Conservation (phyloP, 2,329 filamentous ascomycete species). For the Aureobasidium sp. region DNA sequence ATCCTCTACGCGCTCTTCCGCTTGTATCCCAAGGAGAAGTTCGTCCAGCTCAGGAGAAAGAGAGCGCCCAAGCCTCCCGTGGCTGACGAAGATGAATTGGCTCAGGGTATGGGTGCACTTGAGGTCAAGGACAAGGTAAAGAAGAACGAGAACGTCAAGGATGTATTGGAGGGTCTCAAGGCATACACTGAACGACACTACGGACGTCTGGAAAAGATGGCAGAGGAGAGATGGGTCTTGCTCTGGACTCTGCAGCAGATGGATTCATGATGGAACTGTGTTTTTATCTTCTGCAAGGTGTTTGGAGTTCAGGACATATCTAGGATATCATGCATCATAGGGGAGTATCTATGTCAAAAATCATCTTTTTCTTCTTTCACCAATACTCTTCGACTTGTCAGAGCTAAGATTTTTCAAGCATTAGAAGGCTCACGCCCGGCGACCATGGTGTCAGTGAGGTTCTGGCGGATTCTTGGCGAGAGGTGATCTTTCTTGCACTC, state of each 20-base stretch:
- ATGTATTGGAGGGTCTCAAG: conserved; percentile 78
- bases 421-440: background rate
- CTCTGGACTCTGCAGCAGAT: conserved; percentile 92
- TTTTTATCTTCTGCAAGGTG: conserved; percentile 12
- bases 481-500: background rate
- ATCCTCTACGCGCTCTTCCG: conserved; percentile 74
- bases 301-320: conserved; percentile 7
- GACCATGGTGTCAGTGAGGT: background rate
- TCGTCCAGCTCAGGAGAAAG: conserved; percentile 47
- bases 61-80: conserved; percentile 14
- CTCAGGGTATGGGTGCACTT: conserved; percentile 25
- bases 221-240: conserved; percentile 89
- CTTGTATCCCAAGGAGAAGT: conserved; percentile 70
- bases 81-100: conserved; percentile 24
- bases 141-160: conserved; percentile 62
- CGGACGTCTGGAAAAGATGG: conserved; percentile 76
- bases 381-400: background rate
- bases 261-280: conserved; percentile 48
- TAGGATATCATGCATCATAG: conserved; percentile 9
- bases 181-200: conserved; percentile 94
- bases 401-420: background rate
- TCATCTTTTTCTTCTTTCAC: background rate
- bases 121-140: conserved; percentile 23
- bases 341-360: background rate
- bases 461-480: background rate